Base-by-base conservation (phyloP, 352 stramenopile species). In the Phytophthora brassicae region DNA sequence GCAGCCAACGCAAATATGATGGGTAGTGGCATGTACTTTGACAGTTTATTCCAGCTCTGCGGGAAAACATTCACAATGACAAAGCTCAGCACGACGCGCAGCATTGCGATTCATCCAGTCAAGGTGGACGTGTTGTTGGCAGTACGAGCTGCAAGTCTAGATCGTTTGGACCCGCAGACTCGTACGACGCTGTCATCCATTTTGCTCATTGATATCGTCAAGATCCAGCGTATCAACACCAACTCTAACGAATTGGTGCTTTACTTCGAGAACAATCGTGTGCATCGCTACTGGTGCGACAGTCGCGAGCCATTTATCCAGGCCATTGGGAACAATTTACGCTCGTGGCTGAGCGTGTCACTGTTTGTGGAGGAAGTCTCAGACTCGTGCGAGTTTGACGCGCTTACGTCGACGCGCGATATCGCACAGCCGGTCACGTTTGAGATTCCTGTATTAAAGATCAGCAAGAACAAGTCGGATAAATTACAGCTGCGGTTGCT, bases 261-360 rank as follows among this genome's bases (percentile, higher is more conserved):
- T 0, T 95, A 94, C 70, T 95, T 82, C 33, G 83, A 95, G 33
- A 92, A 92, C 67, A 92, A 92, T 38, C 75, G 84, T n/a, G 79
- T 93, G 31, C 83, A 94, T 54, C 81, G 87, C n/a, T 95, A 93
- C 54, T 93, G 83, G 85, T 89, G 81, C 38, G 85, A 95, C 49
- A 86, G 81, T 50, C 84, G 87, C 6, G 87, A 95, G 59, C 84
- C 87, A 22, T 94, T 95, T 51, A 94, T 95, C 23, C 84, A 93
- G 54, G 83, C 85, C 2, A 85, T 95, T 17, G 83, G 81, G 0
- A 95, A 95, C 65, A 95, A 95, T 62, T 54, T 95, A 28, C 85
- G 87, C 12, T 94, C 87, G 24, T 94, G 85, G 81, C 73, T 95
- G 13, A 90, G 78, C 48, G 79, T 92, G 38, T 81, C 84, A 43